A percentile compares a stretch with the other conserved stretches of the same genome.
Evolutionary conservation across 257 asterid genomes (phyloP).

Genomic region (Hygrophila difformis): DNA sequence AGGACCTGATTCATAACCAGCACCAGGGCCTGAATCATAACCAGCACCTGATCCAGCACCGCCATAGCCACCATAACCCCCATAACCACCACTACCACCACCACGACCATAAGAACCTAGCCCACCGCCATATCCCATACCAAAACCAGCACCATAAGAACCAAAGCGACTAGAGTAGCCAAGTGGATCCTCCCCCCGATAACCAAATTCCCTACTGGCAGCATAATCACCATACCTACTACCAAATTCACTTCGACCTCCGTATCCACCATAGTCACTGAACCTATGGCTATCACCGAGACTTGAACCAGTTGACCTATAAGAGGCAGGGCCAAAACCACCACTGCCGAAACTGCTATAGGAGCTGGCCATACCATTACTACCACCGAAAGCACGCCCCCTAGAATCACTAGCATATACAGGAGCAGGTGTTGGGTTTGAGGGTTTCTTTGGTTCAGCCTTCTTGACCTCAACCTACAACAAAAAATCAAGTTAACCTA

Average conservation of each 20-base stretch:
- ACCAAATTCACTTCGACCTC: constrained; percentile 62
- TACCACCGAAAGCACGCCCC: constrained; percentile 76
- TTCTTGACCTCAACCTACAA: constrained; percentile 99
- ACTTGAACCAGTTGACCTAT: constrained; percentile 86
- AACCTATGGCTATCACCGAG: constrained; percentile 68
- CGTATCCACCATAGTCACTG: constrained; percentile 69
- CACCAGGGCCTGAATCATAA: constrained; percentile 71
- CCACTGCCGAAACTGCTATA: constrained; percentile 68
- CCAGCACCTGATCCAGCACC: constrained; percentile 63
- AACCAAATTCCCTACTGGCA: constrained; percentile 68
- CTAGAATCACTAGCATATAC: constrained; percentile 90
- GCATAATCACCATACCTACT: constrained; percentile 79
- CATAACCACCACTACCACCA: constrained; percentile 56
- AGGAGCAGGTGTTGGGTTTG: constrained; percentile 77
- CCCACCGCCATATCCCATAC: constrained; percentile 73
- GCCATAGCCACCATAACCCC: constrained; percentile 72
- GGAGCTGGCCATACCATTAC: constrained; percentile 61
- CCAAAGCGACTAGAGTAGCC: constrained; percentile 74
- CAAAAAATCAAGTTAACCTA: constrained; percentile 96
- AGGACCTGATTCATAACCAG: constrained; percentile 33
- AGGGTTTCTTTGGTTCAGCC: constrained; percentile 99
- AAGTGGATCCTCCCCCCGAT: constrained; percentile 69
- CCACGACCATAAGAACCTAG: constrained; percentile 81
- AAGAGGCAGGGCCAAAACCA: constrained; percentile 79
- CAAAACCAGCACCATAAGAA: constrained; percentile 48